Evolutionary conservation across 2,329 filamentous ascomycete species (phyloP).

Genomic region (Paecilomyces sp.): DNA sequence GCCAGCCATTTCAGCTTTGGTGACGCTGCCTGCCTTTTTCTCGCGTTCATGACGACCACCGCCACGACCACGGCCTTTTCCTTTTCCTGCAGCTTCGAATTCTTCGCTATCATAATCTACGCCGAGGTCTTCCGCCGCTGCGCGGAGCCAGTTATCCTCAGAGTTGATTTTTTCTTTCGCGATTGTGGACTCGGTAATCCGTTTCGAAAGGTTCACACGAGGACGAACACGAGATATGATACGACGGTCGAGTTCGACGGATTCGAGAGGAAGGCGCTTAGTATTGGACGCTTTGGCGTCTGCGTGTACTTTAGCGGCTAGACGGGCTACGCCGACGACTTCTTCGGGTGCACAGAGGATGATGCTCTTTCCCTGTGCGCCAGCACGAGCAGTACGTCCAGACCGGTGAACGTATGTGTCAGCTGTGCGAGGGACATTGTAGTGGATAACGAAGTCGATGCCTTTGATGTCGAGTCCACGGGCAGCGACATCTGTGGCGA

Average conservation of each 20-base stretch:
- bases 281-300: conserved; percentile 43
- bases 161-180: conserved; percentile 82
- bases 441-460: conserved; percentile 87
- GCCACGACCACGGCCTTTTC: conserved; percentile 66
- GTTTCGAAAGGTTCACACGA: conserved; percentile 74
- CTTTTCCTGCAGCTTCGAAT: conserved; percentile 58
- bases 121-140: conserved; percentile 83
- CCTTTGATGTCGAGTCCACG: conserved; percentile 87
- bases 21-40: conserved; percentile 58
- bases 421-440: conserved; percentile 85
- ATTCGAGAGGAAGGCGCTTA: conserved; percentile 54
- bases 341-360: conserved; percentile 89
- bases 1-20: conserved; percentile 65
- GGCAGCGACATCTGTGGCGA: conserved; percentile 90
- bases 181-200: conserved; percentile 71
- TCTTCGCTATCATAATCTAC: conserved; percentile 91
- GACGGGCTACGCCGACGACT: conserved; percentile 71
- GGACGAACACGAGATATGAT: conserved; percentile 70
- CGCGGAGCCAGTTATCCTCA: conserved; percentile 76
- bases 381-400: conserved; percentile 83
- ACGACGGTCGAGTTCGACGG: conserved; percentile 74
- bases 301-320: conserved; percentile 83
- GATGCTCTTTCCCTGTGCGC: conserved; percentile 70
- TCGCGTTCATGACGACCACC: conserved; percentile 68
- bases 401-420: conserved; percentile 95